Evolutionary conservation across 441 rosid genomes (phyloP), one percentile per base, ranked within the genome.

Genomic region (Pelargonium cotyledonis): DNA sequence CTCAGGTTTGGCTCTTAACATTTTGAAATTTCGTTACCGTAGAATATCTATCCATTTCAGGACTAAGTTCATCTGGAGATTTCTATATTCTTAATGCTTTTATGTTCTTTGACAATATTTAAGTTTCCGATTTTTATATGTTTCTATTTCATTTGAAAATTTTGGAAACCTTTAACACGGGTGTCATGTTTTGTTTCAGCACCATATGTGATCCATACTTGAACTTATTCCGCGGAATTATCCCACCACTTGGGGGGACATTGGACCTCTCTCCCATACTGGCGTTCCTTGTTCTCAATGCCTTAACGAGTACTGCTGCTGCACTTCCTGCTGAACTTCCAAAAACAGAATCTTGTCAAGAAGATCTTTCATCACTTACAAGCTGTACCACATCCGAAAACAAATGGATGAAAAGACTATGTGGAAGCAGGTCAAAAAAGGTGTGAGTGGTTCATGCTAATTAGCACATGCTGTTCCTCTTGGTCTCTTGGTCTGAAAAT

Each of bases 271-370:
- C 97, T 74, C 98, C 97, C 0, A 86, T 93, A 65, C 85, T 91
- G 38, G 97, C 96, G 0, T 90, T 93, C 82, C 79, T 93, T 70
- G 95, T 85, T 71, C 83, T 86, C 19, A 86, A 93, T 53, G 96
- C 89, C 44, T 80, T 93, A 58, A 89, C 92, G 53, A 93, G 97
- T 79, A 75, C 93, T 0, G 96, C 97, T 8, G 73, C 88, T 19
- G 96, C 97, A 4, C 94, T 89, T 72, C 96, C 97, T 61, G 91
- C 92, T 14, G 98, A 90, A 79, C 90, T 90, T 68, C 96, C 96
- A 0, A 71, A 40, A 68, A 64, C 75, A 26, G 83, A 68, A 40
- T 55, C 76, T 15, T 29, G 85, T 55, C 82, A 67, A 49, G 71
- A 58, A 29, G 75, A 68, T 16, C 64, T 63, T 10, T 21, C 72